phyloP scores from a whole-genome alignment of 192 early-diverging fungal genomes.

The Linnemannia exigua region DNA sequence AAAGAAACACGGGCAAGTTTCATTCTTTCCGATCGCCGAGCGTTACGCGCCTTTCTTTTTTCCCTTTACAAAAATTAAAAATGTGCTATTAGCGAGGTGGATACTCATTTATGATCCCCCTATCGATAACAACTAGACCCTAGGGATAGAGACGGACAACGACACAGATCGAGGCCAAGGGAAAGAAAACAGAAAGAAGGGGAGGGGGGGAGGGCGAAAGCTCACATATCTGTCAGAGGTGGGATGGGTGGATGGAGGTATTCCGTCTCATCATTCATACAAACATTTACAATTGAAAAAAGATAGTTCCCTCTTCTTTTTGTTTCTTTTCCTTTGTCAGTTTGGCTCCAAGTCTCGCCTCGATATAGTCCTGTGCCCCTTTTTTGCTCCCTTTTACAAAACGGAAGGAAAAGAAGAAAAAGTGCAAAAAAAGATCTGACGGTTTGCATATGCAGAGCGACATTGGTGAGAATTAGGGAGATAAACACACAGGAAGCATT shows the following conservation, averaged over 20 bases:
- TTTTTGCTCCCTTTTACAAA: background rate
- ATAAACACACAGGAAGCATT: background rate
- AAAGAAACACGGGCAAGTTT: too few species aligned
- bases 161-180: too few species aligned
- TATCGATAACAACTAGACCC: background rate
- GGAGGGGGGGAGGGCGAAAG: background rate
- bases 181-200: background rate
- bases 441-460: background rate
- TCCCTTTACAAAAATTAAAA: too few species aligned
- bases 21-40: too few species aligned
- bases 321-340: background rate
- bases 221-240: slow-evolving; percentile 5
- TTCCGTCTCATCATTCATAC: background rate
- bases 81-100: too few species aligned
- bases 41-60: too few species aligned
- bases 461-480: background rate
- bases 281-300: background rate
- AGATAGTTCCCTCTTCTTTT: background rate
- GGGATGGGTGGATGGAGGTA: background rate
- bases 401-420: background rate
- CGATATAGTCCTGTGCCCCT: background rate
- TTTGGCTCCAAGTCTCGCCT: too few species aligned
- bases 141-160: background rate
- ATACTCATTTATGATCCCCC: background rate
- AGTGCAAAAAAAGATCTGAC: background rate